A percentile compares a stretch with the other conserved stretches of the same genome.
phyloP scores from a whole-genome alignment of 2,329 filamentous ascomycete species.

The Aspergillus ruber region DNA sequence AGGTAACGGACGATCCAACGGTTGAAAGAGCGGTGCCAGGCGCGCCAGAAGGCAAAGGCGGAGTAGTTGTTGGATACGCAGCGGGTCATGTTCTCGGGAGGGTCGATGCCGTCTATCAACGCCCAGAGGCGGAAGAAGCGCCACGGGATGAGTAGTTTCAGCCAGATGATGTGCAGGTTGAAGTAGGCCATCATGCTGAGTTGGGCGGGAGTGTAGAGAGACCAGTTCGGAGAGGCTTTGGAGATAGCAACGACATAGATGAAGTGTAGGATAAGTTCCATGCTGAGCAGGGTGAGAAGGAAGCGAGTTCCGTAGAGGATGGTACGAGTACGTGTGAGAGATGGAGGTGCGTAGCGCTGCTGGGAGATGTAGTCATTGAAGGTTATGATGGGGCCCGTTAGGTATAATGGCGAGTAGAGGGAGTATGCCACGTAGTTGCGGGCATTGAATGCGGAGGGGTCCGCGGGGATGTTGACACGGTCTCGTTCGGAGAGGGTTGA shows the following conservation, averaged over 20 bases:
- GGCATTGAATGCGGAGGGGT: constrained; percentile 63
- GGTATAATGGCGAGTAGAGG: constrained; percentile 87
- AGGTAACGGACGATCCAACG: constrained; percentile 92
- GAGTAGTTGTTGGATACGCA: constrained; percentile 95
- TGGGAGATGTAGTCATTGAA: constrained; percentile 98
- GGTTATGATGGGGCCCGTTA: constrained; percentile 86
- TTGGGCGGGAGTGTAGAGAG: constrained; percentile 75
- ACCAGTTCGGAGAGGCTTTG: constrained; percentile 73
- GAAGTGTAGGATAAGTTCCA: constrained; percentile 88
- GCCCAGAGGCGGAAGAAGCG: constrained; percentile 98
- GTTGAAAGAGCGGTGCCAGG: constrained; percentile 93
- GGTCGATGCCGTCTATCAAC: constrained; percentile 82
- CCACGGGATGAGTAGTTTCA: constrained; percentile 94
- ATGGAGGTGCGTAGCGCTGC: constrained; percentile 64
- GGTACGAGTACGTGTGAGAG: constrained; percentile 64
- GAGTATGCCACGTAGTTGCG: constrained; percentile 84
- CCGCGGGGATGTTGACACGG: constrained; percentile 69
- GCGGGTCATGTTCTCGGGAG: constrained; percentile 96
- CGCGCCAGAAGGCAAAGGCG: constrained; percentile 85
- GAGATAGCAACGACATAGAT: constrained; percentile 92
- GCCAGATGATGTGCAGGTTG: constrained; percentile 95
- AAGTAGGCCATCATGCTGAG: constrained; percentile 88
- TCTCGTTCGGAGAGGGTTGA: constrained; percentile 82
- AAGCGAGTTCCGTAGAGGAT: constrained; percentile 79
- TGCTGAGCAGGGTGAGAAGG: constrained; percentile 68